Evolutionary conservation across 305 asterid species (phyloP), one percentile per base, ranked within the genome.

Genomic region (Vinca major): DNA sequence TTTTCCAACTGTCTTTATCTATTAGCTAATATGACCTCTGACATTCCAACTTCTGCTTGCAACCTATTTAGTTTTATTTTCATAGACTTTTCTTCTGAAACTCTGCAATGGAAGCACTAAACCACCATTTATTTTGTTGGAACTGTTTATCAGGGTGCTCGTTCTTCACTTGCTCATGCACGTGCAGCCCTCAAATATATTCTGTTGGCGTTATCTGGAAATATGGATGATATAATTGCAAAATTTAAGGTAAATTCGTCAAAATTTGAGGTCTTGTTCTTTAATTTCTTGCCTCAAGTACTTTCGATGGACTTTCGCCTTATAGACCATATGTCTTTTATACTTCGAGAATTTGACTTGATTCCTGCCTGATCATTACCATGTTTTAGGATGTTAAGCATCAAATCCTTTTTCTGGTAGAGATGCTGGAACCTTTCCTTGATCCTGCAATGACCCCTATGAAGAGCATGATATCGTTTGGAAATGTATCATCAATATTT

Each of bases 111-210:
- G 17, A 14, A 61, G 39, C 13, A 16, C 26, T 39, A 8, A 55
- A 39, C 21, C 48, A 16, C 26, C 65, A 61, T 37, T 61, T 61
- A 39, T 61, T 61, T 39, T 61, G 48, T 39, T 7, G 47, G 48
- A 61, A 39, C 48, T 39, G 14, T 63, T 63, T 72, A 45, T 66
- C 89, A 94, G 99, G 95, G 93, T 75, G 84, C 91, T 74, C 87
- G 80, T 39, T 54, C 65, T 72, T 86, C 91, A 52, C 76, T 86
- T 79, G 73, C 89, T 74, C 95, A 86, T 80, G 95, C 93, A 77
- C 90, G 93, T 74, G 95, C 99, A 13, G 96, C 97, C 75, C 90
- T 94, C 83, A 94, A 89, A 78, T 94, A 86, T 71, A 80, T 91
- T 68, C 86, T 91, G 76, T 77, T 94, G 78, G 96, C 95, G 9